Conservation (phyloP, 2,329 filamentous ascomycete species). For the Macrophomina tecta region DNA sequence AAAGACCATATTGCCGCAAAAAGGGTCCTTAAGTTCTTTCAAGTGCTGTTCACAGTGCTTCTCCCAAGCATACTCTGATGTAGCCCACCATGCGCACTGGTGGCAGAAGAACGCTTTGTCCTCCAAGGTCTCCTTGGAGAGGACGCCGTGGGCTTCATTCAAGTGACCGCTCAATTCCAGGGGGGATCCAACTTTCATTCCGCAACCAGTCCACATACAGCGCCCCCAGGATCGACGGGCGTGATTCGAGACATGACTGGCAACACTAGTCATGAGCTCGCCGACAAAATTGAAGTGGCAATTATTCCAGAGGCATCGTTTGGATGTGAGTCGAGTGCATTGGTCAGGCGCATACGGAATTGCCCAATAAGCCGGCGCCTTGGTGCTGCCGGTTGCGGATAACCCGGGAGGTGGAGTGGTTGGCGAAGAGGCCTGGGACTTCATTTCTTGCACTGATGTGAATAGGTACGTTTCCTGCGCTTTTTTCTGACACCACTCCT, state of each 20-base stretch:
- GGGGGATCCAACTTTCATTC: background rate
- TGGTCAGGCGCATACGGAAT: too few relatives aligned
- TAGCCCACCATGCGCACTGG: slow-evolving; percentile 14
- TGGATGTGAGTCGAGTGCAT: background rate
- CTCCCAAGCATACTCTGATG: background rate
- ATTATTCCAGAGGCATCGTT: background rate
- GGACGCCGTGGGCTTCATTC: background rate
- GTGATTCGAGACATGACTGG: background rate
- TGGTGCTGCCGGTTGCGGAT: too few relatives aligned
- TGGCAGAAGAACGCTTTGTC: slow-evolving; percentile 9
- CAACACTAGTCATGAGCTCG: background rate
- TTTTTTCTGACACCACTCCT: too few relatives aligned
- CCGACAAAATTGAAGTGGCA: background rate
- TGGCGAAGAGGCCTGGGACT: too few relatives aligned
- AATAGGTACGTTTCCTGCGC: too few relatives aligned
- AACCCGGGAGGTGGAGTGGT: too few relatives aligned
- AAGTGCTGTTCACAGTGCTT: slow-evolving; percentile 3
- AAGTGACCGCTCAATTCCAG: too few relatives aligned
- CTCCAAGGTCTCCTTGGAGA: background rate
- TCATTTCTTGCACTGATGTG: too few relatives aligned
- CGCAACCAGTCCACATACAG: background rate
- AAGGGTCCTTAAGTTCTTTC: background rate
- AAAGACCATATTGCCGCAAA: background rate
- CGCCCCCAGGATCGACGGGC: too few relatives aligned
- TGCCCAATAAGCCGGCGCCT: too few relatives aligned